A percentile compares a stretch with the other conserved stretches of the same genome.
Evolutionary conservation across 2,329 filamentous ascomycete species (phyloP).

Genomic region (Xylariaceae sp.): DNA sequence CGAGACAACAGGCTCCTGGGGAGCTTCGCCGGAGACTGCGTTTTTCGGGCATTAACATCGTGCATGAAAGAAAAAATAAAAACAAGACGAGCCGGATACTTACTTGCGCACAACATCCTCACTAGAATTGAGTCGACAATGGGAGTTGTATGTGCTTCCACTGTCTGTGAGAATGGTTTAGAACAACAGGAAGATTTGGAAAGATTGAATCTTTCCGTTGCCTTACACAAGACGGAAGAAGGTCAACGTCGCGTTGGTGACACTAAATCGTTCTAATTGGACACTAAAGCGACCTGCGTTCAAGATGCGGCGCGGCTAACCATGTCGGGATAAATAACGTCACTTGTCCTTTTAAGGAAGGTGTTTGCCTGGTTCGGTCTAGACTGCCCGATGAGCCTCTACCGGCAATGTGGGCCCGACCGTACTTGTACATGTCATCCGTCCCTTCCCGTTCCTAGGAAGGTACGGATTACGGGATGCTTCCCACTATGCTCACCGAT

Average conservation of each 20-base stretch:
- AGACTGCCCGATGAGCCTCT: too few species aligned
- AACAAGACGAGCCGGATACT: conserved; percentile 2
- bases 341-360: too few species aligned
- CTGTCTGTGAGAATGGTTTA: conserved; percentile 1
- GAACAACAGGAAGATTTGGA: conserved; percentile 3
- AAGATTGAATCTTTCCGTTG: conserved; percentile 9
- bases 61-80: neutral
- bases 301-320: neutral
- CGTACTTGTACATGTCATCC: too few species aligned
- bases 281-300: neutral
- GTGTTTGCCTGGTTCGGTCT: too few species aligned
- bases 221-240: neutral
- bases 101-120: conserved; percentile 47
- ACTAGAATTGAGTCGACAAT: conserved; percentile 12
- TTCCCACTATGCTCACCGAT: neutral
- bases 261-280: conserved; percentile 15
- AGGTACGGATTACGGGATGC: too few species aligned
- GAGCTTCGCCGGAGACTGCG: conserved; percentile 90
- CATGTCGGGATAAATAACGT: too few species aligned
- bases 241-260: conserved; percentile 11
- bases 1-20: conserved; percentile 89
- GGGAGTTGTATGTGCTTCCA: conserved; percentile 7
- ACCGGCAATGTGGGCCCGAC: too few species aligned
- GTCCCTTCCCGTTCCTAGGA: too few species aligned
- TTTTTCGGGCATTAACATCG: conserved; percentile 19